Evolutionary conservation across 1,139 yeast genomes (phyloP).

Genomic region (Scheffersomyces illinoinensis): DNA sequence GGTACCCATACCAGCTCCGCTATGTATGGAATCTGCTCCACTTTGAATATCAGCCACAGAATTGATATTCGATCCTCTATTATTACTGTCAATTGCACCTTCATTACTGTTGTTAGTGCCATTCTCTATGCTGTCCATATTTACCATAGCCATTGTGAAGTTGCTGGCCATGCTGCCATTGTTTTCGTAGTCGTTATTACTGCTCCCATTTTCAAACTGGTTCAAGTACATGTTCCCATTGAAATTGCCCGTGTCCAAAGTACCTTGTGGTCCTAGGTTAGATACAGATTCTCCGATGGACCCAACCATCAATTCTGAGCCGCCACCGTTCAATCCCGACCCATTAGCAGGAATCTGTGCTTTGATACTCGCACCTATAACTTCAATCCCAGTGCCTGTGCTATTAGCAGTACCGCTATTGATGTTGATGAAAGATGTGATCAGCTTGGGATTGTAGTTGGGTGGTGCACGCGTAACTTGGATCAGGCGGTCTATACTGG

Average conservation of each 20-base stretch:
- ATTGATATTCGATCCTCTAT: constrained; percentile 1
- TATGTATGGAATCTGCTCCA: not conserved
- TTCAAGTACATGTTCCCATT: constrained; percentile 1
- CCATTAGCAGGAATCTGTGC: not conserved
- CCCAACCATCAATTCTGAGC: constrained; percentile 10
- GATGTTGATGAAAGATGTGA: constrained; percentile 26
- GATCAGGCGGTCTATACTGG: constrained; percentile 18
- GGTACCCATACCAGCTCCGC: not conserved
- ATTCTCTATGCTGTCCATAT: constrained; percentile 1
- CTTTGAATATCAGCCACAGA: not conserved
- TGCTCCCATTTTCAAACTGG: constrained; percentile 11
- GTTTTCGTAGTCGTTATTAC: constrained; percentile 5
- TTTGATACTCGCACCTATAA: not conserved
- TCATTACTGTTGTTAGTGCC: not conserved
- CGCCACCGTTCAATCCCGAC: not conserved
- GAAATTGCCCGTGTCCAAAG: constrained; percentile 1
- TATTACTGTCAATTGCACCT: not conserved
- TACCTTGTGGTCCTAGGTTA: not conserved
- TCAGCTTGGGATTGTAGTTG: constrained; percentile 37
- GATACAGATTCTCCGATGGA: not conserved
- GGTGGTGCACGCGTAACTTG: constrained; percentile 37
- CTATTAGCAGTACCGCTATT: constrained; percentile 2
- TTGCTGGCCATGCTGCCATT: constrained; percentile 2
- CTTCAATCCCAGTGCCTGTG: constrained; percentile 1
- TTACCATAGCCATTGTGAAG: constrained; percentile 4